Conservation (phyloP, 176 grass and related monocot species). For the Dactylis glomerata region DNA sequence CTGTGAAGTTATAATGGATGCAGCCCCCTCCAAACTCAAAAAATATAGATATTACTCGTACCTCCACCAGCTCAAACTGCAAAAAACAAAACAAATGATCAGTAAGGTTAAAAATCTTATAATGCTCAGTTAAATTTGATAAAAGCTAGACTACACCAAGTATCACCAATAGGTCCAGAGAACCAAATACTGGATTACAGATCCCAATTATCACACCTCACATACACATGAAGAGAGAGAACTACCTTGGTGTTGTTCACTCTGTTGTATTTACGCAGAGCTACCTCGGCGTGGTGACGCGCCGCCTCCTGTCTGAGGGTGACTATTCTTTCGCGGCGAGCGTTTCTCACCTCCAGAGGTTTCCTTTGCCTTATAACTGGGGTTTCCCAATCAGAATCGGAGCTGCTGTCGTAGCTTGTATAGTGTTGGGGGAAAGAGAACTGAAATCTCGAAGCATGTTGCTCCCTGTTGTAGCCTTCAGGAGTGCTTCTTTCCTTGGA, state of each 20-base stretch:
- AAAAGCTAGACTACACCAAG: background rate
- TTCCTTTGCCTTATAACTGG: background rate
- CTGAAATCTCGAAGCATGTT: conserved; percentile 10
- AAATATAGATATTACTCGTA: background rate
- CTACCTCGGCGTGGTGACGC: background rate
- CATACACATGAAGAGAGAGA: background rate
- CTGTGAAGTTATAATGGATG: background rate
- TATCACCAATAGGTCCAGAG: no score
- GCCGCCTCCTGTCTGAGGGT: background rate
- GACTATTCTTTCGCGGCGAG: background rate
- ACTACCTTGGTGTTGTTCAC: background rate
- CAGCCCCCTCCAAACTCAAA: background rate
- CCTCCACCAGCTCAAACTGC: background rate
- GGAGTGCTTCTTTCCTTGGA: background rate
- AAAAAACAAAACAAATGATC: background rate
- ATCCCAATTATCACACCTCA: no score
- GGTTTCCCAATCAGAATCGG: background rate
- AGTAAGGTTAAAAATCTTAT: background rate
- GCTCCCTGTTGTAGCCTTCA: background rate
- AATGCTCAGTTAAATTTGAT: background rate
- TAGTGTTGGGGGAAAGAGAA: background rate
- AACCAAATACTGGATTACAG: background rate
- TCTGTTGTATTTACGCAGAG: conserved; percentile 22
- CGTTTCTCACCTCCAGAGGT: conserved; percentile 2
- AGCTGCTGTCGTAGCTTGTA: background rate